Evolutionary conservation across 2,329 filamentous ascomycete species (phyloP).

Genomic region (Trichoderma sp.): DNA sequence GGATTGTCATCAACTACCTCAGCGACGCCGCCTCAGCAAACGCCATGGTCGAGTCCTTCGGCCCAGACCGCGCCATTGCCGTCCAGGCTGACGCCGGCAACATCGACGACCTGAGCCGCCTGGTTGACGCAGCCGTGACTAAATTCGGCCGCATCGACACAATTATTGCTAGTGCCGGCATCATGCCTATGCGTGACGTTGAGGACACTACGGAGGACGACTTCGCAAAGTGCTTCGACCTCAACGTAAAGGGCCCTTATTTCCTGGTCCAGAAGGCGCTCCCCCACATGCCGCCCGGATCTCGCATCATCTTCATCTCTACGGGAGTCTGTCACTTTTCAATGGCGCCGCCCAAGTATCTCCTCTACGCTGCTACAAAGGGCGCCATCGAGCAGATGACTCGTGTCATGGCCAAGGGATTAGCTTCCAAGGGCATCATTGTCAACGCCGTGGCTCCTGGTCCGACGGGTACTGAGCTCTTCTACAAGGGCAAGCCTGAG

Average conservation of each 20-base stretch:
- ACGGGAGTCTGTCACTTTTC: conserved; percentile 42
- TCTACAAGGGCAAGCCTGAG: conserved; percentile 52
- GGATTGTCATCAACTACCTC: conserved; percentile 60
- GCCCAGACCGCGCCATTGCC: conserved; percentile 49
- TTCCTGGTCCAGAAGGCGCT: conserved; percentile 56
- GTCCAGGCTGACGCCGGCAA: conserved; percentile 58
- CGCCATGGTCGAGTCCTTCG: conserved; percentile 50
- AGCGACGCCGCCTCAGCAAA: conserved; percentile 48
- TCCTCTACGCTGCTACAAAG: conserved; percentile 58
- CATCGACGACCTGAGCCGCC: conserved; percentile 46
- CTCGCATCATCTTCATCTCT: conserved; percentile 54
- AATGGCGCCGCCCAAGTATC: conserved; percentile 46
- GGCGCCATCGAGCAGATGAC: conserved; percentile 62
- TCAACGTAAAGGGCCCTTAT: conserved; percentile 61
- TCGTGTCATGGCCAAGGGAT: conserved; percentile 56
- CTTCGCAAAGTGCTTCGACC: conserved; percentile 50
- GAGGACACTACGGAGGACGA: conserved; percentile 50
- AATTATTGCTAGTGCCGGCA: conserved; percentile 57
- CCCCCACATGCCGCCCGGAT: conserved; percentile 51
- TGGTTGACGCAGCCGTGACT: conserved; percentile 51
- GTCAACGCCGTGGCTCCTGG: conserved; percentile 45
- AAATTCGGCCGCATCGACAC: conserved; percentile 60
- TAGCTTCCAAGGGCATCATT: conserved; percentile 51
- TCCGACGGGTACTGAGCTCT: conserved; percentile 58
- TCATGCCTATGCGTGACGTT: conserved; percentile 52